Evolutionary conservation across 2,329 filamentous ascomycete genomes (phyloP).

Genomic region (Phoma sp.): DNA sequence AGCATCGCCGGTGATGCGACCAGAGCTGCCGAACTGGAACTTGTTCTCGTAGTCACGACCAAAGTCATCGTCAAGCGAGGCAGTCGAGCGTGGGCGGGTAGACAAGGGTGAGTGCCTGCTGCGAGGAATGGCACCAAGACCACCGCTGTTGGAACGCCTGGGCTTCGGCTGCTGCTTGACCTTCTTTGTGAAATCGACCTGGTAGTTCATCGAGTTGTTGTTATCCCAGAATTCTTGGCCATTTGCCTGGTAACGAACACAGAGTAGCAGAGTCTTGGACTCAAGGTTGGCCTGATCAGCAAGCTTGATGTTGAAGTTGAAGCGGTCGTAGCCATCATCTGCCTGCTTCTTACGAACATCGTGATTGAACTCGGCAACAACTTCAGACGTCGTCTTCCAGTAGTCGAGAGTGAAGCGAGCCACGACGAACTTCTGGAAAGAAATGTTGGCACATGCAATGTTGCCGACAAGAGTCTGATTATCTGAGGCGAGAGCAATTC

Average conservation of each 20-base stretch:
- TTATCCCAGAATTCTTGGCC: slow-evolving; percentile 95
- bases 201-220: slow-evolving; percentile 86
- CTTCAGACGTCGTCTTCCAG: slow-evolving; percentile 98
- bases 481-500: slow-evolving; percentile 85
- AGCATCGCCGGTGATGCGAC: slow-evolving; percentile 63
- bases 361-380: slow-evolving; percentile 84
- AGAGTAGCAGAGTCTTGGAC: slow-evolving; percentile 90
- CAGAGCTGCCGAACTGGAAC: slow-evolving; percentile 53
- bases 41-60: slow-evolving; percentile 62
- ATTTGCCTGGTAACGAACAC: slow-evolving; percentile 84
- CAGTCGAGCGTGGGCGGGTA: slow-evolving; percentile 57
- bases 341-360: slow-evolving; percentile 74
- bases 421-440: slow-evolving; percentile 88
- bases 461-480: slow-evolving; percentile 86
- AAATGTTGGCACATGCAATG: slow-evolving; percentile 84
- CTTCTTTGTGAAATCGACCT: slow-evolving; percentile 91
- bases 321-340: slow-evolving; percentile 78
- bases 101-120: slow-evolving; percentile 57
- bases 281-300: slow-evolving; percentile 91
- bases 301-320: slow-evolving; percentile 93
- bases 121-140: slow-evolving; percentile 59
- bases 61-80: slow-evolving; percentile 73
- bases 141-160: slow-evolving; percentile 56
- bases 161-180: slow-evolving; percentile 58
- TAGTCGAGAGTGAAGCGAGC: slow-evolving; percentile 96